Percentiles rank a stretch among this genome's conserved stretches.
phyloP scores from a whole-genome alignment of 2,329 filamentous ascomycete species.

The Chrysoporthe cubensis region DNA sequence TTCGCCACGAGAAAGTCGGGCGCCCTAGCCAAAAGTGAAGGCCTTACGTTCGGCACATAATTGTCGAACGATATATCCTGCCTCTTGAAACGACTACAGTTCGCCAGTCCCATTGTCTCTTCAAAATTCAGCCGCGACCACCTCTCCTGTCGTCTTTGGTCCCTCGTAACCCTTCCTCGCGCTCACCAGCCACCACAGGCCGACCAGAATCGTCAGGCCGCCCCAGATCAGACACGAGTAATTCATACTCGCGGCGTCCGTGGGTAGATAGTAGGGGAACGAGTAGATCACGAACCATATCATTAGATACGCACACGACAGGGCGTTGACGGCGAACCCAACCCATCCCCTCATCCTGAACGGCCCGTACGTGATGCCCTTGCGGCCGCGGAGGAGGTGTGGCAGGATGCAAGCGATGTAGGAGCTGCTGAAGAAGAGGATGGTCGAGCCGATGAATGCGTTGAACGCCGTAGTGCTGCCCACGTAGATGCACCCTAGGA shows the following conservation, averaged over 20 bases:
- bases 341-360: constrained; percentile 54
- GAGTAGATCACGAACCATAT: constrained; percentile 65
- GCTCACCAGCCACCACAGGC: constrained; percentile 46
- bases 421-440: constrained; percentile 48
- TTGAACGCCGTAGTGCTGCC: constrained; percentile 69
- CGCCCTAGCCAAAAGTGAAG: too few relatives aligned
- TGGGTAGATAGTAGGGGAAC: constrained; percentile 53
- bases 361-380: constrained; percentile 54
- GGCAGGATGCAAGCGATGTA: constrained; percentile 68
- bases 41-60: too few relatives aligned
- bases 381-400: constrained; percentile 51
- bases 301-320: constrained; percentile 57
- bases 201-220: constrained; percentile 44
- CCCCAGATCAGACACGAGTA: constrained; percentile 51
- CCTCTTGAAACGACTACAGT: too few relatives aligned
- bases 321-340: constrained; percentile 51
- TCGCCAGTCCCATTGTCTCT: neutral
- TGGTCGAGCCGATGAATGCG: constrained; percentile 61
- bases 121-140: constrained; percentile 16
- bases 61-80: too few relatives aligned
- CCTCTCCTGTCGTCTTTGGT: constrained; percentile 28
- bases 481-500: constrained; percentile 67
- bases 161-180: constrained; percentile 32
- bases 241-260: constrained; percentile 51
- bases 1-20: too few relatives aligned